These are phyloP conservation scores for Podaxis sp. DNA, from an alignment of 768 basidiomycete species.

Conservation along the genomic window DNA sequence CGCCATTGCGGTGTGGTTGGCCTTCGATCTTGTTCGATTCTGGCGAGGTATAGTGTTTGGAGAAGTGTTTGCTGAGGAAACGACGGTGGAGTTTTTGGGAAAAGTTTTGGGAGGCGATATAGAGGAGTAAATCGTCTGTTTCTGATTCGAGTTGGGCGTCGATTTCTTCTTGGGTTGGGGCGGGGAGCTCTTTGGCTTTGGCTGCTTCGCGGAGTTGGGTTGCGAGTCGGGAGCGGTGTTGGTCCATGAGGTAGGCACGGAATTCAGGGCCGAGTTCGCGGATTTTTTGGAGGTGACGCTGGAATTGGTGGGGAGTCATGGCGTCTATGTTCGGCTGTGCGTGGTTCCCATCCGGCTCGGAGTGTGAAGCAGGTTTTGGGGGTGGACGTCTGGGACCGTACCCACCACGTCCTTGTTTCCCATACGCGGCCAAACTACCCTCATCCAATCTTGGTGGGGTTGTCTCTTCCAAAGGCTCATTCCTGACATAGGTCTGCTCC, in stretches of 20 bases:
- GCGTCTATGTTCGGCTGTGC: slow-evolving; percentile 49
- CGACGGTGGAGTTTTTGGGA: slow-evolving; percentile 26
- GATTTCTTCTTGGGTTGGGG: not conserved
- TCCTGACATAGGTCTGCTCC: not conserved
- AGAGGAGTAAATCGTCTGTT: slow-evolving; percentile 24
- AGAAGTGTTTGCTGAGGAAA: slow-evolving; percentile 40
- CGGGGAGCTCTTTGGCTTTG: slow-evolving; percentile 2
- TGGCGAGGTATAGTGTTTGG: slow-evolving; percentile 17
- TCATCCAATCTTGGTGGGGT: not conserved
- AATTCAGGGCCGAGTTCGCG: slow-evolving; percentile 59
- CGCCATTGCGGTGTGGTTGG: slow-evolving; percentile 64
- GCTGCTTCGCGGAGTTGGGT: slow-evolving; percentile 3
- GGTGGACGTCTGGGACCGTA: slow-evolving; percentile 22
- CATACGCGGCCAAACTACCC: slow-evolving; percentile 4
- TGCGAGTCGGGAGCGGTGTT: slow-evolving; percentile 12
- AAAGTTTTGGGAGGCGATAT: slow-evolving; percentile 21
- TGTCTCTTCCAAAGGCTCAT: not conserved
- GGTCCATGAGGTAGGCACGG: slow-evolving; percentile 25
- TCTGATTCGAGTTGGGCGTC: not conserved
- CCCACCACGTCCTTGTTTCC: slow-evolving; percentile 21
- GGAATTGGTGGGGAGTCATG: slow-evolving; percentile 62
- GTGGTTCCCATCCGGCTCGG: slow-evolving; percentile 15
- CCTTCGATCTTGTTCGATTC: slow-evolving; percentile 47
- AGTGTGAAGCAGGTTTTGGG: not conserved
- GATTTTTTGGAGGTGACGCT: slow-evolving; percentile 56